A percentile compares a stretch with the other conserved stretches of the same genome.
Evolutionary conservation across 108 stramenopile species (phyloP).

Genomic region (Seminavis robusta): DNA sequence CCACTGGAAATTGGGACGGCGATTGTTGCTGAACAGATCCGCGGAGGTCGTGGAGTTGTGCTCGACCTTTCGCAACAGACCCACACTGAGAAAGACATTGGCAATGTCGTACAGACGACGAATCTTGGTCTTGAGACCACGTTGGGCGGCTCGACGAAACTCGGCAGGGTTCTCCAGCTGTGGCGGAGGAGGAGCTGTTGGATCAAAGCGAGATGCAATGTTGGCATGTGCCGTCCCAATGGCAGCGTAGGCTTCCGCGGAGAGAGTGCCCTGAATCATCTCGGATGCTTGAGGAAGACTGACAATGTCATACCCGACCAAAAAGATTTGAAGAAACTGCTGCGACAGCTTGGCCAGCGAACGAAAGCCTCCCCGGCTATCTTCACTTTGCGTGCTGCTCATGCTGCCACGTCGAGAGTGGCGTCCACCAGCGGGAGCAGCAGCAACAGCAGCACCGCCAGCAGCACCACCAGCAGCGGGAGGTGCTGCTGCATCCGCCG

Average conservation of each 20-base stretch:
- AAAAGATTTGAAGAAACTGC: slow-evolving; percentile 83
- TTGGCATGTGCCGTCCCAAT: slow-evolving; percentile 6
- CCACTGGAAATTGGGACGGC: too few species aligned
- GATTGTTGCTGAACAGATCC: too few species aligned
- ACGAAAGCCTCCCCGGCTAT: too few species aligned
- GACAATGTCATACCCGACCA: slow-evolving; percentile 60
- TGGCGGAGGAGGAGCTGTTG: not conserved
- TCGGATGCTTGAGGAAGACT: slow-evolving; percentile 70
- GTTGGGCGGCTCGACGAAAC: slow-evolving; percentile 23
- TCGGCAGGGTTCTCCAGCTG: slow-evolving; percentile 1
- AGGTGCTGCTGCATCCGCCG: not conserved
- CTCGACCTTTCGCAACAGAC: slow-evolving; percentile 74
- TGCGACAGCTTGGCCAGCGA: slow-evolving; percentile 76
- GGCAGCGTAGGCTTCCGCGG: slow-evolving; percentile 21
- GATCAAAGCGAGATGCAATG: not conserved
- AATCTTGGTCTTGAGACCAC: slow-evolving; percentile 88
- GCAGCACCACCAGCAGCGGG: not conserved
- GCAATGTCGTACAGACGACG: slow-evolving; percentile 97
- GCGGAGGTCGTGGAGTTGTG: not conserved
- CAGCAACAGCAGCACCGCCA: not conserved
- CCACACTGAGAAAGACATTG: slow-evolving; percentile 82
- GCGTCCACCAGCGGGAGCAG: not conserved
- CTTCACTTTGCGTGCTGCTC: not conserved
- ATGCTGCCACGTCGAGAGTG: not conserved
- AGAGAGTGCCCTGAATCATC: slow-evolving; percentile 61